Evolutionary conservation across 305 asterid species (phyloP), one percentile per base, ranked within the genome.

Genomic region (Nicotiana rustica): DNA sequence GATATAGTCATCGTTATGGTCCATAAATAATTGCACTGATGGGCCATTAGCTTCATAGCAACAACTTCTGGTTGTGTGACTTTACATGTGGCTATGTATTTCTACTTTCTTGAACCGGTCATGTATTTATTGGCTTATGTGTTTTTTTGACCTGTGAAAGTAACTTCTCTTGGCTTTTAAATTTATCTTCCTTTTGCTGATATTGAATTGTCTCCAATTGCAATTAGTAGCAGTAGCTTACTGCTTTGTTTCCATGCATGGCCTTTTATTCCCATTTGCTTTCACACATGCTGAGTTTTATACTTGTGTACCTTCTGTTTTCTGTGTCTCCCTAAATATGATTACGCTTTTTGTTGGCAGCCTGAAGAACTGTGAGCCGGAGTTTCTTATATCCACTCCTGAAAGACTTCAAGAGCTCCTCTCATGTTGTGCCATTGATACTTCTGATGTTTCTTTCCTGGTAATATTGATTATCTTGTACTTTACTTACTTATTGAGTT

Each of bases 361-460:
- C 84, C 90, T 94, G 79, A 91, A 85, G 87, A 94, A 91, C 80
- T 92, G 93, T 84, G 97, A 93, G 82, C 99, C 99, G 2, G 97
- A 96, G 90, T 90, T 96, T 85, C 84, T 96, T 78, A 81, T 96
- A 82, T 90, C 98, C 84, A 96, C 98, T 19, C 97, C 99, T 4
- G 93, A 87, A 80, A 94, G 98, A 86, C 97, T 96, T 82, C 86
- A 89, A 87, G 93, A 93, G 89, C 97, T 96, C 57, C 83, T 96
- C 79, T 81, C 92, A 73, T 67, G 85, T 60, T 89, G 92, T 79
- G 97, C 94, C 69, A 84, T 96, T 52, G 91, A 96, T 85, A 84
- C 92, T 83, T 91, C 97, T 85, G 92, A 88, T 31, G 92, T 91
- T 77, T 92, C 95, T 77, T 79, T 91, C 78, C 90, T 95, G 99